Percentiles rank a stretch among this genome's conserved stretches.
phyloP scores from a whole-genome alignment of 2,329 filamentous ascomycete species.

The Alternaria viburni region DNA sequence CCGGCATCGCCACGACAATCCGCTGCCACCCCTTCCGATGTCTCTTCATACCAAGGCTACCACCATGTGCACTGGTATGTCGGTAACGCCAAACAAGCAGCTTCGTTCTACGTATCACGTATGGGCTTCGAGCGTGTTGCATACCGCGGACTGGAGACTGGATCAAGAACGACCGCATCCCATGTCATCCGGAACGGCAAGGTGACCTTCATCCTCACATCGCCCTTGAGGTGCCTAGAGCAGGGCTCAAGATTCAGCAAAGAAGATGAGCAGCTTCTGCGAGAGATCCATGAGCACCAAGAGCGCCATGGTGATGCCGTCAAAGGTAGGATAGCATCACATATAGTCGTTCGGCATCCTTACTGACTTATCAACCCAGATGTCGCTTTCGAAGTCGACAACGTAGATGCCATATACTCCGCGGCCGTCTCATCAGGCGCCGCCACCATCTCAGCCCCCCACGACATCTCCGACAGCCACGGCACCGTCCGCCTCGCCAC shows the following conservation, averaged over 20 bases:
- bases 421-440: slow-evolving; percentile 72
- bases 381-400: slow-evolving; percentile 92
- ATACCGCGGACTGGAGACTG: slow-evolving; percentile 88
- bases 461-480: slow-evolving; percentile 60
- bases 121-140: slow-evolving; percentile 86
- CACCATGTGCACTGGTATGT: slow-evolving; percentile 97
- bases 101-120: slow-evolving; percentile 83
- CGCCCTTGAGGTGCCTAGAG: slow-evolving; percentile 67
- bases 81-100: slow-evolving; percentile 94
- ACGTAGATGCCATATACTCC: slow-evolving; percentile 79
- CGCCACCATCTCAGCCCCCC: slow-evolving; percentile 67
- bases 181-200: slow-evolving; percentile 81
- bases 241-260: slow-evolving; percentile 38
- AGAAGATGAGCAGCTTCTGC: slow-evolving; percentile 70
- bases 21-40: slow-evolving; percentile 33
- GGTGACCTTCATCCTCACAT: slow-evolving; percentile 84
- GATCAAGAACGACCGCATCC: slow-evolving; percentile 78
- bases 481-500: slow-evolving; percentile 76
- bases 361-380: slow-evolving; percentile 56
- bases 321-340: slow-evolving; percentile 58
- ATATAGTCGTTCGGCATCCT: background rate
- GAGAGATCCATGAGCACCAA: slow-evolving; percentile 81
- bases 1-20: slow-evolving; percentile 49
- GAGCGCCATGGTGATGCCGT: slow-evolving; percentile 91
- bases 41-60: slow-evolving; percentile 75